Evolutionary conservation across 2,329 filamentous ascomycete species (phyloP).

Genomic region (Pestalotiopsis fici): DNA sequence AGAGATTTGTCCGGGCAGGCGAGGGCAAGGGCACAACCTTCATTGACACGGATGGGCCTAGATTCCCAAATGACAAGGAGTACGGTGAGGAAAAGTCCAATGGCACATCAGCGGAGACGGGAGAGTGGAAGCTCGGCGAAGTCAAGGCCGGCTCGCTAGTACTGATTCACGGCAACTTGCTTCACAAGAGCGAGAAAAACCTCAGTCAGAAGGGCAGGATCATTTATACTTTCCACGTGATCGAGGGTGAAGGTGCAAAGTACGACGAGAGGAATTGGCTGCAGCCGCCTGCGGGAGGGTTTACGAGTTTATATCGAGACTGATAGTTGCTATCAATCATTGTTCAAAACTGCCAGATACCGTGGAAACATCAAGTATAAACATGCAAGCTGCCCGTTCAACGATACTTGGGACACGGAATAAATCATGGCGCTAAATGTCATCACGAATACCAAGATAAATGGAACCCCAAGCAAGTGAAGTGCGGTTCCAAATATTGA

Average conservation of each 20-base stretch:
- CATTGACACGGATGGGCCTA: slow-evolving; percentile 65
- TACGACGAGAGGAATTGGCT: slow-evolving; percentile 95
- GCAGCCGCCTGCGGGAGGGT: slow-evolving; percentile 79
- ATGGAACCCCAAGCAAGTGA: not conserved
- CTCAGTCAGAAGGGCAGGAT: slow-evolving; percentile 82
- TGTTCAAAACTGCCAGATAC: not conserved
- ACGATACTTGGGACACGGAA: too few relatives aligned
- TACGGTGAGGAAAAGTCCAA: slow-evolving; percentile 45
- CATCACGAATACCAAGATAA: not conserved
- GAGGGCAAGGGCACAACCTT: slow-evolving; percentile 64
- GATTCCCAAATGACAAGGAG: slow-evolving; percentile 58
- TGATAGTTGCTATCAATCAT: slow-evolving; percentile 5
- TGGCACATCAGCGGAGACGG: slow-evolving; percentile 36
- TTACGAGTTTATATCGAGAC: slow-evolving; percentile 63
- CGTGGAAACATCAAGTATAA: not conserved
- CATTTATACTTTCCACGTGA: slow-evolving; percentile 97
- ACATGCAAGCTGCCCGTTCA: not conserved
- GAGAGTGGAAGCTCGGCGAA: slow-evolving; percentile 76
- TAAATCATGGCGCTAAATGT: not conserved
- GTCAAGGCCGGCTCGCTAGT: slow-evolving; percentile 91
- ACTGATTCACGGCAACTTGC: slow-evolving; percentile 89
- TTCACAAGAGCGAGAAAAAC: slow-evolving; percentile 97
- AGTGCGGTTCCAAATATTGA: not conserved
- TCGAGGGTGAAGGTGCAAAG: slow-evolving; percentile 71
- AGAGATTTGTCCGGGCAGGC: slow-evolving; percentile 71